Percentiles rank a stretch among this genome's conserved stretches.
Evolutionary conservation across 2,329 filamentous ascomycete genomes (phyloP).

Genomic region (Stachybotrys echinatus): DNA sequence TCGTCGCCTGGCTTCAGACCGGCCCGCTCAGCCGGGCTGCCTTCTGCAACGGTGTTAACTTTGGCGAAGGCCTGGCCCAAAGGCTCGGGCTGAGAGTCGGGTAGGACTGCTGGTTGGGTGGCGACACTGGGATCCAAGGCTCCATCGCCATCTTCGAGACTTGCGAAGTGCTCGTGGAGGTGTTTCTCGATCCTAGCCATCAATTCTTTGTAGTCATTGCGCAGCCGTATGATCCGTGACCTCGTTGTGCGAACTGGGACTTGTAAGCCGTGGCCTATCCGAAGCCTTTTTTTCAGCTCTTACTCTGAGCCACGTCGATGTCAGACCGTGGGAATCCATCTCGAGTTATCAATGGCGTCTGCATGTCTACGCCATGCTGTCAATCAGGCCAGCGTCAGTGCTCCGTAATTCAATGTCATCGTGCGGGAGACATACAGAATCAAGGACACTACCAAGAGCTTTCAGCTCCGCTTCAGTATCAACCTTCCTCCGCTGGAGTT

Average conservation of each 20-base stretch:
- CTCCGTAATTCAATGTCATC: not conserved
- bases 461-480: slow-evolving; percentile 80
- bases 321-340: slow-evolving; percentile 93
- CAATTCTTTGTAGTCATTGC: slow-evolving; percentile 88
- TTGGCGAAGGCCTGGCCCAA: slow-evolving; percentile 63
- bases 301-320: slow-evolving; percentile 92
- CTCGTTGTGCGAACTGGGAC: slow-evolving; percentile 83
- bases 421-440: slow-evolving; percentile 73
- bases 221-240: slow-evolving; percentile 79
- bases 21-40: slow-evolving; percentile 77
- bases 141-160: slow-evolving; percentile 43
- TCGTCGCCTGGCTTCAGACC: slow-evolving; percentile 76
- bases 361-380: slow-evolving; percentile 91
- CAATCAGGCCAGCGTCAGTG: slow-evolving; percentile 12
- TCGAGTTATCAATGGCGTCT: slow-evolving; percentile 75
- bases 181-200: slow-evolving; percentile 80
- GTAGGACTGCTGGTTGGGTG: slow-evolving; percentile 21
- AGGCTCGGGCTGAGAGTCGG: slow-evolving; percentile 19
- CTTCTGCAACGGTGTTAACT: slow-evolving; percentile 74
- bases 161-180: slow-evolving; percentile 88
- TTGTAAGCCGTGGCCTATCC: too few relatives aligned
- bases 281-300: slow-evolving; percentile 18
- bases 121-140: slow-evolving; percentile 10
- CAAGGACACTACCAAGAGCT: slow-evolving; percentile 78
- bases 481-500: slow-evolving; percentile 82